phyloP scores from a whole-genome alignment of 371 early-diverging fungal genomes.

The Sporodiniella umbellata region DNA sequence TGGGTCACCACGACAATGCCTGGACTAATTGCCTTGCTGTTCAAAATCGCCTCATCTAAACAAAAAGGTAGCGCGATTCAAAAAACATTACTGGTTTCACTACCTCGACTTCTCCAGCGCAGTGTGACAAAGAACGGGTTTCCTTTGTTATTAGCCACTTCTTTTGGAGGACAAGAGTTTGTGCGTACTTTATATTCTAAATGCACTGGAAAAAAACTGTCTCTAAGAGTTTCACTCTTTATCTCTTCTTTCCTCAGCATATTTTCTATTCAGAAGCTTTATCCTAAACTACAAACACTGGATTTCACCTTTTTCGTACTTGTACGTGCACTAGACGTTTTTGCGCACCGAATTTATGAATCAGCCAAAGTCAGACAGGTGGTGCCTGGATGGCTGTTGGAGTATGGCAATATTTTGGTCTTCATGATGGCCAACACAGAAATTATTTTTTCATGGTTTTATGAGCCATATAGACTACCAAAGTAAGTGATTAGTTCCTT shows the following conservation, averaged over 20 bases:
- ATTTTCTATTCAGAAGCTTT: slow-evolving; percentile 25
- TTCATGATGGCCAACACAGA: slow-evolving; percentile 57
- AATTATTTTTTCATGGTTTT: slow-evolving; percentile 67
- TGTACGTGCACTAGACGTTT: slow-evolving; percentile 59
- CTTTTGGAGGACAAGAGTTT: slow-evolving; percentile 35
- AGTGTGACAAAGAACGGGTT: slow-evolving; percentile 37
- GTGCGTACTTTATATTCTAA: slow-evolving; percentile 2
- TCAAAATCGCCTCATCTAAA: slow-evolving; percentile 16
- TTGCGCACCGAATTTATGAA: slow-evolving; percentile 39
- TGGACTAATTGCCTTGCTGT: slow-evolving; percentile 12
- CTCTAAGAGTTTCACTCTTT: slow-evolving; percentile 18
- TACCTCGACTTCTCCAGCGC: slow-evolving; percentile 18
- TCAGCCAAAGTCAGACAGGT: slow-evolving; percentile 30
- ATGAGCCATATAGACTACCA: slow-evolving; percentile 47
- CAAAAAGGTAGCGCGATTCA: slow-evolving; percentile 4
- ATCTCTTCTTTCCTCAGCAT: slow-evolving; percentile 29
- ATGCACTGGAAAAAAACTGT: not conserved
- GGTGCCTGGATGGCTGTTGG: slow-evolving; percentile 44
- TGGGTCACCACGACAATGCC: slow-evolving; percentile 38
- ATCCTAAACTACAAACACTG: slow-evolving; percentile 43
- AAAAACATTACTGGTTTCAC: slow-evolving; percentile 9
- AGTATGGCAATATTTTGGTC: slow-evolving; percentile 50
- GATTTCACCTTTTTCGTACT: slow-evolving; percentile 61
- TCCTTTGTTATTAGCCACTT: slow-evolving; percentile 29
- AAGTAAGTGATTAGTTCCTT: slow-evolving; percentile 45